Base-by-base conservation (phyloP, 306 rosid species). In the Cicer cuneatum region DNA sequence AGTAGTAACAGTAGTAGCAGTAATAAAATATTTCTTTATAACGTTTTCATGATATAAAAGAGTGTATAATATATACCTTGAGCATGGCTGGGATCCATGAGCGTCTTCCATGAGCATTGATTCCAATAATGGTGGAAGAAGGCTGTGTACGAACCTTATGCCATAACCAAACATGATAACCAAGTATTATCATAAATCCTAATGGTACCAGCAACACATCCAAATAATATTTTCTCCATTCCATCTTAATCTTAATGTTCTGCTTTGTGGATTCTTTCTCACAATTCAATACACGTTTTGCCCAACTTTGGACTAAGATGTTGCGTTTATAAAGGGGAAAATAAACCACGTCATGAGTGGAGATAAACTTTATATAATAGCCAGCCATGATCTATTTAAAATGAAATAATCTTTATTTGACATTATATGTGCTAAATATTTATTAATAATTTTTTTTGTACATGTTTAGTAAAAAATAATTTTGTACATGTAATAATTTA, bases 161-260 rank as follows among this genome's bases (percentile, higher is more conserved):
- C 98, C 96, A 91, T 43, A 94, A 72, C 96, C 96, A 94, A 53
- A 80, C 76, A 83, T 94, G 93, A 76, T 91, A 94, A 56, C 66
- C 83, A 74, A 75, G 58, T 29, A 64, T 80, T 8, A 89, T 75
- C 53, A 91, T 41, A 40, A 87, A 78, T 74, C 89, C 97, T 48
- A 91, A 74, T 0, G 98, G 98, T 5, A 93, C 98, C 7, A 91
- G 41, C 13, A 90, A 74, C 46, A 88, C 82, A 83, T 94, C 98
- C 88, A 91, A 66, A 79, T 91, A 88, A 83, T 87, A 87, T 41
- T 86, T 87, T 48, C 82, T 94, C 98, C 98, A 94, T 52, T 88
- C 97, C 91, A 86, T 91, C 24, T 40, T 7, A 8, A 86, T 91
- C 24, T 40, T 7, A 8, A 41, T 6, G n/a, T 39, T 11, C 7